A percentile compares a stretch with the other conserved stretches of the same genome.
Conservation (phyloP, 2,329 filamentous ascomycete species). For the Pseudopyrenochaeta lycopersici region DNA sequence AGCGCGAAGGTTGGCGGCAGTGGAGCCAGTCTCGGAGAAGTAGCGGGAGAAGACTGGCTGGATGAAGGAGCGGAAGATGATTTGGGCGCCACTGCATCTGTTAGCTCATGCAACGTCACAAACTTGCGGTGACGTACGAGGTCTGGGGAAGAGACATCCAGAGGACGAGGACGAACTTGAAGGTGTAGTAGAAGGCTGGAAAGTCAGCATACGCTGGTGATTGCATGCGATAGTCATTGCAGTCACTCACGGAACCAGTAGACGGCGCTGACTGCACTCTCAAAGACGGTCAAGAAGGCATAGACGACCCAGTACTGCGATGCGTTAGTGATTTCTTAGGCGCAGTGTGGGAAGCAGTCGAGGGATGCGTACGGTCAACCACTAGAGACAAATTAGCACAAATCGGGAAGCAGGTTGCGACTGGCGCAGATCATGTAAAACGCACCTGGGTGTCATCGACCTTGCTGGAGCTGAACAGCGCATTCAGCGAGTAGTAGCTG, state of each 20-base stretch:
- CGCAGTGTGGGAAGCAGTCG: constrained; percentile 1
- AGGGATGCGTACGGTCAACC: constrained; percentile 63
- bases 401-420: background rate
- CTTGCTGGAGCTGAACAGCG: constrained; percentile 76
- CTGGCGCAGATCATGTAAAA: constrained; percentile 8
- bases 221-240: too few relatives aligned
- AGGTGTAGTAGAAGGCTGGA: constrained; percentile 95
- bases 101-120: constrained; percentile 10
- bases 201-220: too few relatives aligned
- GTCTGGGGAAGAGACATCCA: constrained; percentile 98
- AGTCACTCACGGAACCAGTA: constrained; percentile 84
- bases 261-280: constrained; percentile 83
- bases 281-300: constrained; percentile 81
- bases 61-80: constrained; percentile 96
- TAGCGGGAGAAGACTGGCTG: constrained; percentile 91
- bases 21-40: constrained; percentile 76
- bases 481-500: constrained; percentile 82
- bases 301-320: constrained; percentile 85
- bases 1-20: constrained; percentile 85
- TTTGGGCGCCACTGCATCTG: constrained; percentile 80
- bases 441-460: constrained; percentile 83
- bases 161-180: constrained; percentile 97
- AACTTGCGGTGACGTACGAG: constrained; percentile 68
- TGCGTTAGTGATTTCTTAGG: constrained; percentile 26
- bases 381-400: constrained; percentile 61